These are phyloP conservation scores for Oryza glumipatula DNA, from an alignment of 176 grass and related monocot species.

Conservation along the genomic window DNA sequence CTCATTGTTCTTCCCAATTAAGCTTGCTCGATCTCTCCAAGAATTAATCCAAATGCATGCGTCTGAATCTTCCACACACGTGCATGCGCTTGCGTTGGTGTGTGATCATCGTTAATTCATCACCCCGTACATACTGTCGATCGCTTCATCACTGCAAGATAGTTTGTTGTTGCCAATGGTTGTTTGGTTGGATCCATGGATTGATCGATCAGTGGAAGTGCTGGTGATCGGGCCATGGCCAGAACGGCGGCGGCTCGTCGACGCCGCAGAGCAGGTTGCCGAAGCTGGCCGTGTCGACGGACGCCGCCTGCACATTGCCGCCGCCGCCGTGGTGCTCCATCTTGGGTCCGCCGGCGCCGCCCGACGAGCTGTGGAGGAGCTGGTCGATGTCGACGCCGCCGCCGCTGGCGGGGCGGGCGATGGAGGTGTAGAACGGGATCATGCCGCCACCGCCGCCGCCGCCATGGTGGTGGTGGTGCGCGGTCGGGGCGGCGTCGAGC, in stretches of 20 bases:
- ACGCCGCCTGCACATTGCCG: constrained; percentile 24
- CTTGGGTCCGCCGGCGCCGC: constrained; percentile 42
- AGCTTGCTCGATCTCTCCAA: constrained; percentile 20
- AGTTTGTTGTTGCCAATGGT: not conserved
- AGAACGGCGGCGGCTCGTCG: constrained; percentile 82
- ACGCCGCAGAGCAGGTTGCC: constrained; percentile 87
- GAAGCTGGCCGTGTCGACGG: constrained; percentile 52
- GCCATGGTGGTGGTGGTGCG: constrained; percentile 20
- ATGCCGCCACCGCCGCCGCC: not conserved
- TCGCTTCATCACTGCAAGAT: not conserved
- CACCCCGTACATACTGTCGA: not conserved
- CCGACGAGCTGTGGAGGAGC: constrained; percentile 48
- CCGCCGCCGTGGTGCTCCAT: constrained; percentile 53
- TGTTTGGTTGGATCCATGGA: not conserved
- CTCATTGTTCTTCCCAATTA: not conserved
- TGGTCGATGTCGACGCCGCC: constrained; percentile 64
- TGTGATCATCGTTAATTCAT: constrained; percentile 23
- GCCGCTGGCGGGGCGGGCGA: not conserved
- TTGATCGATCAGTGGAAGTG: constrained; percentile 65
- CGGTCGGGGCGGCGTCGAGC: constrained; percentile 36
- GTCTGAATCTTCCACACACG: not conserved
- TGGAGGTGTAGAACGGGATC: constrained; percentile 57
- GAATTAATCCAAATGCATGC: constrained; percentile 19
- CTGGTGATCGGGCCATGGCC: constrained; percentile 89
- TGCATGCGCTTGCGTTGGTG: not conserved